A percentile compares a stretch with the other conserved stretches of the same genome.
phyloP scores from a whole-genome alignment of 495 filamentous ascomycete species.

The Penicillium malachiteum region DNA sequence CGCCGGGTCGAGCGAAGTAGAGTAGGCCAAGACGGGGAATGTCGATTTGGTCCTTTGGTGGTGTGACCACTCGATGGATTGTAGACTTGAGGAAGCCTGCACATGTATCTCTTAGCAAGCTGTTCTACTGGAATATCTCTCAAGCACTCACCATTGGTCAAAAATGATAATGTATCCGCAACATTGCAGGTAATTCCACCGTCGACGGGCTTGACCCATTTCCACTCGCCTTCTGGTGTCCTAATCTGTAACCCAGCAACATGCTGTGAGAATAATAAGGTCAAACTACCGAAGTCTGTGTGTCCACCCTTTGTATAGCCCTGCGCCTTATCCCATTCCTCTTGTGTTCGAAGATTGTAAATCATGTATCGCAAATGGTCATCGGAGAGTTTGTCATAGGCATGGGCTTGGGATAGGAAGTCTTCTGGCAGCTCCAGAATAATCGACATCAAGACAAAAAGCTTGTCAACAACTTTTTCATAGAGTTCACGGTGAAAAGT shows the following conservation, averaged over 20 bases:
- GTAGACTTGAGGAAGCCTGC: conserved; percentile 45
- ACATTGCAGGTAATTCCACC: conserved; percentile 49
- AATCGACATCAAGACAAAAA: conserved; percentile 41
- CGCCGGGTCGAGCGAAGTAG: conserved; percentile 44
- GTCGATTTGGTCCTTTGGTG: conserved; percentile 44
- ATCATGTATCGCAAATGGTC: conserved; percentile 58
- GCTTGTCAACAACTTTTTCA: conserved; percentile 20
- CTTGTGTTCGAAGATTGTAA: conserved; percentile 47
- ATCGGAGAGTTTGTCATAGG: conserved; percentile 45
- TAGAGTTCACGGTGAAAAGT: conserved; percentile 24
- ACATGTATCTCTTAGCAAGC: background rate
- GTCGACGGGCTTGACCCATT: conserved; percentile 45
- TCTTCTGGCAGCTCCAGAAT: conserved; percentile 56
- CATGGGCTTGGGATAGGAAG: conserved; percentile 46
- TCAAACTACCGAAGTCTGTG: conserved; percentile 55
- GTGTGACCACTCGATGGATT: conserved; percentile 50
- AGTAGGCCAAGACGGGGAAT: conserved; percentile 45
- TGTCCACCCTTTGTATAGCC: conserved; percentile 48
- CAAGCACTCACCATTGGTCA: conserved; percentile 30
- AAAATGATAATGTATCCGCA: conserved; percentile 45
- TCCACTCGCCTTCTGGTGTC: conserved; percentile 46
- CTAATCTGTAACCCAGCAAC: conserved; percentile 53
- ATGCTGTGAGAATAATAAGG: conserved; percentile 55
- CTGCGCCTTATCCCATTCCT: conserved; percentile 43
- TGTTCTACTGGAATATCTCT: background rate